Evolutionary conservation across 306 rosid species (phyloP).

Genomic region (Sicyos baderoa): DNA sequence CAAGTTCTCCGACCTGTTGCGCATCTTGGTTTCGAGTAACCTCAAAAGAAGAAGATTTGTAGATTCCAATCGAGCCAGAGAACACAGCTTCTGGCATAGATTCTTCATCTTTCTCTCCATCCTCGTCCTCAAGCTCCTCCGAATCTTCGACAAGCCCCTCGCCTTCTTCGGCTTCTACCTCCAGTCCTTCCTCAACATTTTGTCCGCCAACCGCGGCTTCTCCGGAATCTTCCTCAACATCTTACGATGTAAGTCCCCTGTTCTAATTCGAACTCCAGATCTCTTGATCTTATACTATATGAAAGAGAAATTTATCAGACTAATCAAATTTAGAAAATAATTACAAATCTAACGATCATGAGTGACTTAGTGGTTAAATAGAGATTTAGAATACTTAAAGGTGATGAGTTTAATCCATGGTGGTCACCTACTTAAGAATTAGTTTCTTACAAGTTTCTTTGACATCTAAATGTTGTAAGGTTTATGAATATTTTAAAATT

Average conservation of each 20-base stretch:
- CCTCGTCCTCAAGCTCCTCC: constrained; percentile 32
- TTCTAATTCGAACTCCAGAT: too few relatives aligned
- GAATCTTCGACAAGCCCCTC: constrained; percentile 18
- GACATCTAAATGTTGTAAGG: too few relatives aligned
- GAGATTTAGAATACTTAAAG: too few relatives aligned
- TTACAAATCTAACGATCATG: too few relatives aligned
- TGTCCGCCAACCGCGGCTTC: constrained; percentile 49
- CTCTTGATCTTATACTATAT: too few relatives aligned
- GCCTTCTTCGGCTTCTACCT: constrained; percentile 32
- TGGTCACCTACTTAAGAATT: too few relatives aligned
- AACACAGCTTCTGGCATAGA: constrained; percentile 33
- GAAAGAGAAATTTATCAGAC: too few relatives aligned
- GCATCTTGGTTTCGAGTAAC: constrained; percentile 35
- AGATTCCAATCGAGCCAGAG: constrained; percentile 21
- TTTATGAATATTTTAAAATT: too few relatives aligned
- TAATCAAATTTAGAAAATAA: too few relatives aligned
- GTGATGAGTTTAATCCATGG: too few relatives aligned
- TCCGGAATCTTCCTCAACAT: constrained; percentile 30
- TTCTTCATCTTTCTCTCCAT: constrained; percentile 57
- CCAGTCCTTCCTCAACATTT: constrained; percentile 39
- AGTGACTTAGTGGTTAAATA: too few relatives aligned
- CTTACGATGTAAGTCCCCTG: constrained; percentile 30
- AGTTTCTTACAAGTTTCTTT: too few relatives aligned
- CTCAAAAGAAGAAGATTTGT: constrained; percentile 35
- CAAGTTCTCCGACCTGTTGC: constrained; percentile 25